These are phyloP conservation scores for Herpomyces periplanetae DNA, from an alignment of 2,329 filamentous ascomycete genomes.

Conservation along the genomic window DNA sequence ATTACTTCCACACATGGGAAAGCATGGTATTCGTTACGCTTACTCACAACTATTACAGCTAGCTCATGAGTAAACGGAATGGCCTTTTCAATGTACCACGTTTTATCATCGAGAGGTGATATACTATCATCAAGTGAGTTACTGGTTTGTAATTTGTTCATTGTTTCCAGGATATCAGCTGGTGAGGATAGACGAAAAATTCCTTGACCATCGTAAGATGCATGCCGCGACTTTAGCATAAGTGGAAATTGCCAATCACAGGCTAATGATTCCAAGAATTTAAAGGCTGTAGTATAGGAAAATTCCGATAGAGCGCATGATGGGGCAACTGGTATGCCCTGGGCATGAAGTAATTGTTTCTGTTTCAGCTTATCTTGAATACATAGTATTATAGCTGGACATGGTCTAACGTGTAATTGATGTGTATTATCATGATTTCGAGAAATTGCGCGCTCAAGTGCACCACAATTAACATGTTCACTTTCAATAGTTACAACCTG, in stretches of 20 bases:
- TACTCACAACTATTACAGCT: slow-evolving; percentile 77
- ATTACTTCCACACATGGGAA: slow-evolving; percentile 80
- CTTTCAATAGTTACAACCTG: slow-evolving; percentile 76
- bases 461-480: slow-evolving; percentile 66
- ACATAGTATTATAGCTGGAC: slow-evolving; percentile 46
- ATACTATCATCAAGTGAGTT: too few species aligned
- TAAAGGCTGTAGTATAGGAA: too few species aligned
- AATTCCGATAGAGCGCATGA: slow-evolving; percentile 22
- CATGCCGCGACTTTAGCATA: slow-evolving; percentile 67
- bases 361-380: slow-evolving; percentile 85
- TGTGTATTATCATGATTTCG: slow-evolving; percentile 11
- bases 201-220: slow-evolving; percentile 64
- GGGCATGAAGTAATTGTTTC: slow-evolving; percentile 31
- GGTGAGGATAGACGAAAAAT: slow-evolving; percentile 22
- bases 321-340: slow-evolving; percentile 28
- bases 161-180: slow-evolving; percentile 20
- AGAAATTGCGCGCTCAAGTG: slow-evolving; percentile 27
- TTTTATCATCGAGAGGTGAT: too few species aligned
- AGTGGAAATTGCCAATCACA: slow-evolving; percentile 32
- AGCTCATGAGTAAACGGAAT: too few species aligned
- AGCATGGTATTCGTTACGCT: slow-evolving; percentile 27
- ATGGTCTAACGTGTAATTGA: slow-evolving; percentile 13
- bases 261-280: slow-evolving; percentile 21
- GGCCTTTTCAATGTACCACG: too few species aligned
- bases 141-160: slow-evolving; percentile 9